A percentile compares a stretch with the other conserved stretches of the same genome.
phyloP scores from a whole-genome alignment of 2,329 filamentous ascomycete species.

The Claviceps spartinae region DNA sequence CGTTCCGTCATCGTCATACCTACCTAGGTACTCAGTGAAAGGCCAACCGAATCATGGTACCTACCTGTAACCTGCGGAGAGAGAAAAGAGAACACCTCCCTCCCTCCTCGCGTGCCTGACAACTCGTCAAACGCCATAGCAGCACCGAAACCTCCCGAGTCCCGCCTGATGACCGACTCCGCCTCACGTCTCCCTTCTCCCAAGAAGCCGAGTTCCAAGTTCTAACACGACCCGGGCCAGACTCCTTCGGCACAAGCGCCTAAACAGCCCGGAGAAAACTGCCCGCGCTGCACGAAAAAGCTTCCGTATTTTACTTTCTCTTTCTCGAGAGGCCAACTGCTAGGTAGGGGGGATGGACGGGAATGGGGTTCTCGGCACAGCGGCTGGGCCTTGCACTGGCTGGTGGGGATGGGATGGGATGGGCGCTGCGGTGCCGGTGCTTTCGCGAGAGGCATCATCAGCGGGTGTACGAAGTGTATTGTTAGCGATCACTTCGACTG shows the following conservation, averaged over 20 bases:
- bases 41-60: no score
- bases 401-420: constrained; percentile 21
- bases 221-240: constrained; percentile 40
- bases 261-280: constrained; percentile 13
- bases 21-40: no score
- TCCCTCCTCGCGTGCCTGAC: no score
- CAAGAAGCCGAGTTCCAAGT: constrained; percentile 46
- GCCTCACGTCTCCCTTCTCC: constrained; percentile 40
- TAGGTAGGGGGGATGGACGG: constrained; percentile 44
- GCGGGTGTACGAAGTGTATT: constrained; percentile 29
- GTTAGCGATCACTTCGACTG: constrained; percentile 26
- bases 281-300: constrained; percentile 40
- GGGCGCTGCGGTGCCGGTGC: constrained; percentile 34
- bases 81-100: constrained; percentile 43
- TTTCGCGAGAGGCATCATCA: constrained; percentile 27
- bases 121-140: constrained; percentile 25
- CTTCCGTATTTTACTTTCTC: constrained; percentile 39
- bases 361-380: constrained; percentile 46
- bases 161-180: constrained; percentile 38
- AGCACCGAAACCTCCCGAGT: constrained; percentile 19
- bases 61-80: constrained; percentile 22
- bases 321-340: constrained; percentile 46
- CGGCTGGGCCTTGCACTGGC: constrained; percentile 56
- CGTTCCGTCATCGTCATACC: no score
- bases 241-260: constrained; percentile 19